Base-by-base conservation (phyloP, 2,329 filamentous ascomycete genomes). In the Teratosphaeria nubilosa region DNA sequence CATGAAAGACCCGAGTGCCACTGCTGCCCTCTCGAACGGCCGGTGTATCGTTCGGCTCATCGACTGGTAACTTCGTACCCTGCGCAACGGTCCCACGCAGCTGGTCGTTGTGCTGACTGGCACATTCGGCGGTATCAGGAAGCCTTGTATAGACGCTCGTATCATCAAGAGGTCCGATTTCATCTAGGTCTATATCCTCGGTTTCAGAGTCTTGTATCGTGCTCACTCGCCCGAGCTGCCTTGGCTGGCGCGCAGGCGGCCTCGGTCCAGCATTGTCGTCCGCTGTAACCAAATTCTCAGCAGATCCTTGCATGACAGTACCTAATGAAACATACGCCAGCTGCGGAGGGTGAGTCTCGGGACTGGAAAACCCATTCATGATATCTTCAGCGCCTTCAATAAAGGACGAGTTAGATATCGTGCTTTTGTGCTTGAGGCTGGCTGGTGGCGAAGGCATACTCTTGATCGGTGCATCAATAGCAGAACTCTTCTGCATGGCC, bases 151-250 rank as follows among this genome's bases (percentile, higher is more conserved):
- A 5, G 32, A 27, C 3, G 24, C 10, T 30, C 3, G 25, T 5
- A 11, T 53, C 13, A 7, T 53, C 13, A 11, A 13, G 4, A 7
- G n/a, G 6, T 22, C 22, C 41, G n/a, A 48, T 48, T 9, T 48
- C 41, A 48, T 48, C 41, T 22, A 61, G 51, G 20, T 63, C 63
- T 10, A 59, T 27, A 22, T 63, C 62, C 27, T 65, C 63, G 27
- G 24, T 48, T 41, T 65, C 61, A 24, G 62, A 63, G 56, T 65
- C 60, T 53, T 65, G 63, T 10, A 64, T 56, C 4, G 61, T 63
- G 5, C n/a, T 51, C 6, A 53, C 48, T n/a, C 64, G 57, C 34
- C 53, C 53, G 45, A 63, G 53, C n/a, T 22, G 56, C 20, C 53
- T 48, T 48, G 41, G 41, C 41, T 48, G 41, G 41, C 41, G 41